A percentile compares a stretch with the other conserved stretches of the same genome.
phyloP scores from a whole-genome alignment of 2,329 filamentous ascomycete genomes.

The Seiridium cupressi region DNA sequence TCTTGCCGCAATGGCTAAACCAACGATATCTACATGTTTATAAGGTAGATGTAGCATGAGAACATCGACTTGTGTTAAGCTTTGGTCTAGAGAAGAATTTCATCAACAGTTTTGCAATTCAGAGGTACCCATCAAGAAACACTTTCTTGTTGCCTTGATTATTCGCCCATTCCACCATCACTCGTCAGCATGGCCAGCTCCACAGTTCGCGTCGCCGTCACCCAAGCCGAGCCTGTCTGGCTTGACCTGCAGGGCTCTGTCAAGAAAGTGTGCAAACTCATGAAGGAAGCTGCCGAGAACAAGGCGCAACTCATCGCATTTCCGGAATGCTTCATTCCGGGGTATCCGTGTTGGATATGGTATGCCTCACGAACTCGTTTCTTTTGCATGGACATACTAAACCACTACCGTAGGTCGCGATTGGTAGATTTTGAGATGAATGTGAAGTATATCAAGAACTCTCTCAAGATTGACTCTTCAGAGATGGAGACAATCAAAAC shows the following conservation, averaged over 20 bases:
- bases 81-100: no score
- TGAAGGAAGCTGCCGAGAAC: conserved; percentile 44
- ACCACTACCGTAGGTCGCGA: conserved; percentile 23
- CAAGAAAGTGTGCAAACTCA: conserved; percentile 45
- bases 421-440: conserved; percentile 27
- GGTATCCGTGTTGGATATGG: conserved; percentile 32
- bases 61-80: no score
- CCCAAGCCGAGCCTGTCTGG: conserved; percentile 54
- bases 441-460: conserved; percentile 31
- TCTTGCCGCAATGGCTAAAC: background rate
- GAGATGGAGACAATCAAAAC: conserved; percentile 35
- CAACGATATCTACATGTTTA: no score
- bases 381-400: background rate
- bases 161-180: background rate
- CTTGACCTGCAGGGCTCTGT: conserved; percentile 46
- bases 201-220: conserved; percentile 37
- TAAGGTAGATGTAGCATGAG: no score
- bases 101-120: no score
- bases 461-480: conserved; percentile 23
- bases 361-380: background rate
- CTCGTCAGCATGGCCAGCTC: conserved; percentile 3
- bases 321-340: conserved; percentile 42
- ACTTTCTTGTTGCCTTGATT: background rate
- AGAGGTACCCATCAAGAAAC: background rate
- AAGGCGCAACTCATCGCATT: conserved; percentile 48